Evolutionary conservation across 2,329 filamentous ascomycete species (phyloP), one percentile per base, ranked within the genome.

Genomic region (Simplicillium aogashimaense): DNA sequence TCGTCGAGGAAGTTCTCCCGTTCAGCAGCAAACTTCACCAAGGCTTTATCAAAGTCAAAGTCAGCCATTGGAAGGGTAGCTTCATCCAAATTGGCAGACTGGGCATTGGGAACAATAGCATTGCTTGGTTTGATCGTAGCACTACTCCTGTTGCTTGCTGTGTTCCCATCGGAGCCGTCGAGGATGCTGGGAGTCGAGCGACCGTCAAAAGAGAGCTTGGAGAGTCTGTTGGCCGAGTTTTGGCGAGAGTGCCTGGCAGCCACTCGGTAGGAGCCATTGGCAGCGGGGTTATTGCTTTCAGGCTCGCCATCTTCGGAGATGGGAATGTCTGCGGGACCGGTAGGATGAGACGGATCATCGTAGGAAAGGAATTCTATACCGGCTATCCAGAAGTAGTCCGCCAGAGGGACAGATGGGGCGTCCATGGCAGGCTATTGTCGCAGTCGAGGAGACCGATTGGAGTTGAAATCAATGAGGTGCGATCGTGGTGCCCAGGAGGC

Each of bases 21-120:
- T 66, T 97, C 90, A n/a, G 82, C 83, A 35, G 92, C 88, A 59
- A 98, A 98, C 64, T 95, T 97, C 53, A 88, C 68, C 50, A 98
- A 71, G 18, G 92, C 90, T 55, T 85, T 81, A 57, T 97, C 92
- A 54, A 98, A 98, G 60, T 97, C 92, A 54, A 86, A 87, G 55
- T 94, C 87, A 43, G 62, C 65, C 46, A 74, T 61, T 6, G 36
- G 50, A 30, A 50, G 47, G 34, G 56, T 50, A 31, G 61, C 60
- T 16, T 59, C 57, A 33, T 57, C 57, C 47, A 32, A 48, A 30
- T 40, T 4, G 35, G 38, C 39, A 20, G 50, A 49, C 36, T 46
- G 42, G 28, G 52, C 54, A 38, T 57, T 57, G 35, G 47, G 42
- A 13, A 40, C 43, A 10, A 53, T 42, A 34, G 52, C 43, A 37